phyloP scores from a whole-genome alignment of 1,284 basidiomycete genomes.

The Ustilago cynodontis region DNA sequence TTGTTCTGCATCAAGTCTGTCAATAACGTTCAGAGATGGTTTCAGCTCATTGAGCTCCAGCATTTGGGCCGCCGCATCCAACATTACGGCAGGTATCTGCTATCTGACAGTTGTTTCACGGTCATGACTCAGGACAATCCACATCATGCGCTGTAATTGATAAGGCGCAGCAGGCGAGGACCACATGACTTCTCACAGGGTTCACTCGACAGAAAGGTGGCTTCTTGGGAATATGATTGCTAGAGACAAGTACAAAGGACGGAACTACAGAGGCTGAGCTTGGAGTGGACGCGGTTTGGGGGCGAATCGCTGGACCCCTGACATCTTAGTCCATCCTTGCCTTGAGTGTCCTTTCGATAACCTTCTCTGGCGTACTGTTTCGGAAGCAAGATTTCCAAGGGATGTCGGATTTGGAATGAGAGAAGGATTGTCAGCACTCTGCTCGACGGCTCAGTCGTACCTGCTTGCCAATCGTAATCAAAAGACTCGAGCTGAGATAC shows the following conservation, averaged over 20 bases:
- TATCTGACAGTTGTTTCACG: too few relatives aligned
- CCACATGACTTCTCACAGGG: not conserved
- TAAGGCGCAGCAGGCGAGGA: not conserved
- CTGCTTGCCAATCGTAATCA: not conserved
- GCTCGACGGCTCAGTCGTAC: not conserved
- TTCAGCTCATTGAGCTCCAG: too few relatives aligned
- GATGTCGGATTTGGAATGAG: not conserved
- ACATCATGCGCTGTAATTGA: not conserved
- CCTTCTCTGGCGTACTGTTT: conserved; percentile 66
- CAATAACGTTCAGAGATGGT: too few relatives aligned
- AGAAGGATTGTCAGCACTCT: not conserved
- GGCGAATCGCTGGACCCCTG: not conserved
- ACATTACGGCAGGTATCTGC: too few relatives aligned
- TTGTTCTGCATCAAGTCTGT: not conserved
- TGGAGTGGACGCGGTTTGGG: not conserved
- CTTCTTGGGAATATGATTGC: conserved; percentile 14
- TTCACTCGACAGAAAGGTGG: not conserved
- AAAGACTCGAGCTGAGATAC: conserved; percentile 70
- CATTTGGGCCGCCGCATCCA: too few relatives aligned
- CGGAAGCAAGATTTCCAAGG: not conserved
- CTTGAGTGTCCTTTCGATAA: conserved; percentile 66
- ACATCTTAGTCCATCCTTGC: conserved; percentile 80
- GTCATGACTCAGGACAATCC: too few relatives aligned
- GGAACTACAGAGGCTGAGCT: not conserved
- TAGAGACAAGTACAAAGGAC: conserved; percentile 41